Conservation (phyloP, 2,329 filamentous ascomycete species). For the Aspergillus ruber region DNA sequence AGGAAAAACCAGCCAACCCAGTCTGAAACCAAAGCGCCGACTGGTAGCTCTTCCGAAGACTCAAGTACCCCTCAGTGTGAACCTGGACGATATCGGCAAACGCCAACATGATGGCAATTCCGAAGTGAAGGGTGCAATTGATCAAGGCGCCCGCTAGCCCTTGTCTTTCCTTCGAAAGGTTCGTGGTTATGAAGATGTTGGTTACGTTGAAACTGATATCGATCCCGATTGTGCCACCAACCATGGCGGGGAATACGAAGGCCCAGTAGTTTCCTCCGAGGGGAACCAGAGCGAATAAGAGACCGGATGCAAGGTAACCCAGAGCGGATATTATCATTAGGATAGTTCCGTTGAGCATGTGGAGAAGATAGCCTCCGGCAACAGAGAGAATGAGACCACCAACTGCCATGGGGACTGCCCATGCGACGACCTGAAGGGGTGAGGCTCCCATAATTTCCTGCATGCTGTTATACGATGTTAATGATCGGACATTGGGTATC, state of each 20-base stretch:
- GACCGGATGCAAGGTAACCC: conserved; percentile 52
- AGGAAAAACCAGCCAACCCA: conserved; percentile 46
- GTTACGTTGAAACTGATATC: conserved; percentile 70
- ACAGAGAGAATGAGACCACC: conserved; percentile 62
- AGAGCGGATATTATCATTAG: conserved; percentile 57
- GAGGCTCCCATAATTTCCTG: conserved; percentile 53
- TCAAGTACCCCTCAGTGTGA: conserved; percentile 39
- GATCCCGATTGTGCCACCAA: conserved; percentile 63
- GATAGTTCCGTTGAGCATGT: conserved; percentile 57
- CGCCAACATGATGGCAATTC: conserved; percentile 65
- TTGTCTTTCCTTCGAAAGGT: conserved; percentile 59
- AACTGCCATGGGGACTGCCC: conserved; percentile 61
- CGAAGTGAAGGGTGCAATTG: conserved; percentile 64
- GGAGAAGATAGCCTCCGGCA: conserved; percentile 60
- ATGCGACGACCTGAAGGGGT: conserved; percentile 60
- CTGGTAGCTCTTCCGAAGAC: conserved; percentile 51
- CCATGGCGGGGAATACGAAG: conserved; percentile 60
- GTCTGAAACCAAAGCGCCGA: conserved; percentile 60
- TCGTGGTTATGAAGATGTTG: conserved; percentile 72
- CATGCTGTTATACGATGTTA: conserved; percentile 42
- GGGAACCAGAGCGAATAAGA: conserved; percentile 62
- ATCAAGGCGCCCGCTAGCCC: conserved; percentile 66
- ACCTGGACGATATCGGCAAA: conserved; percentile 59
- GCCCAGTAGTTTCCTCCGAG: conserved; percentile 59
- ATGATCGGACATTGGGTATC: neutral